Evolutionary conservation across 371 early-diverging fungal genomes (phyloP), one percentile per base, ranked within the genome.

Genomic region (Mucor plumbeus): DNA sequence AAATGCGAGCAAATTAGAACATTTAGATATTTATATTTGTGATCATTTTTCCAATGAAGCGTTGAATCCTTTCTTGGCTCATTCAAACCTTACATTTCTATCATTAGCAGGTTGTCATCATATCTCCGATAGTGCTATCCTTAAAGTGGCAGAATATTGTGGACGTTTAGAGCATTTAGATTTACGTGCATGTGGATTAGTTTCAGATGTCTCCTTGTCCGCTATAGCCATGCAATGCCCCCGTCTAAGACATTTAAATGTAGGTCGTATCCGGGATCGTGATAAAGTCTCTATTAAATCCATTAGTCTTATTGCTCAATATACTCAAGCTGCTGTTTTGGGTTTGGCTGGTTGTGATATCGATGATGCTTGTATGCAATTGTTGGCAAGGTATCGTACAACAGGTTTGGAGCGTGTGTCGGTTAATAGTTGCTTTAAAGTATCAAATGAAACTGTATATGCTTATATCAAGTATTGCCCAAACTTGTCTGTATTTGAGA

Each of bases 321-420:
- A 84, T 36, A 86, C 85, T 0, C 70, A 78, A 13, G 79, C 81
- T 3, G 71, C 81, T 14, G 86, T 86, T 0, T 55, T 87, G 36
- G 88, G 88, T 10, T 65, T 87, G 17, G 88, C 86, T 7, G 88
- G 88, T 0, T 87, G 86, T 69, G 85, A 84, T 59, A 77, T 87
- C 50, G 76, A 78, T 4, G 88, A 87, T 61, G 81, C 74, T 14
- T 82, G 85, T 41, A 78, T 87, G 69, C 62, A 79, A 19, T 41
- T 77, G 8, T 60, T 87, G 40, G 86, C 86, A 34, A 73, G 74
- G 21, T 59, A 80, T 31, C 69, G 85, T 2, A 62, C 69, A 10
- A 55, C 68, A 5, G 75, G 76, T 0, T 76, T 87, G 9, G 85
- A 86, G 58, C 78, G 85, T 48, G 80, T 87, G 34, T 87, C 86